A percentile compares a stretch with the other conserved stretches of the same genome.
Conservation (phyloP, 805 yeast genomes). For the Spathaspora hagerdaliae region DNA sequence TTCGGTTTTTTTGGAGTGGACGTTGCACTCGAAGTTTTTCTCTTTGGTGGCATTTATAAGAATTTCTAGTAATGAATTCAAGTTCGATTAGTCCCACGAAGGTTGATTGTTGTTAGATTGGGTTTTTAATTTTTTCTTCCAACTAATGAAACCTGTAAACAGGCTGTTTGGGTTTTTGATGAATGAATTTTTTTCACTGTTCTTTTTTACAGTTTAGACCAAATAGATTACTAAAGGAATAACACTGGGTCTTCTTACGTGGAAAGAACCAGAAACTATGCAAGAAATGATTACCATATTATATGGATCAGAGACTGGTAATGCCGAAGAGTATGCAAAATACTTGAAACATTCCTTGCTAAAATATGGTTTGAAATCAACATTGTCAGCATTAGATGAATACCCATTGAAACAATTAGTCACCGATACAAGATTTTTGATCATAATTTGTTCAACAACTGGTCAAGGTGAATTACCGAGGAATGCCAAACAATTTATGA, state of each 20-base stretch:
- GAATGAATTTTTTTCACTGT: neutral
- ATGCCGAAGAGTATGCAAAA: slow-evolving; percentile 79
- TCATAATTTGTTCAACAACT: slow-evolving; percentile 78
- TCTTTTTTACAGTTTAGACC: neutral
- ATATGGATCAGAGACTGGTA: slow-evolving; percentile 93
- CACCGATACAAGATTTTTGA: slow-evolving; percentile 41
- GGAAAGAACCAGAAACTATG: neutral
- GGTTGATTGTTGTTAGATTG: neutral
- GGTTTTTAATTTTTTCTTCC: no score
- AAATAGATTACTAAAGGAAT: neutral
- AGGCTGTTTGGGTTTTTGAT: no score
- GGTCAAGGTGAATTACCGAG: slow-evolving; percentile 94
- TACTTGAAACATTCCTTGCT: slow-evolving; percentile 54
- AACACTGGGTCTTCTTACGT: no score
- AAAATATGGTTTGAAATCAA: slow-evolving; percentile 48
- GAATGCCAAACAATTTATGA: slow-evolving; percentile 72
- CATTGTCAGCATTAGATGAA: slow-evolving; percentile 53
- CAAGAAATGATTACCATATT: slow-evolving; percentile 49
- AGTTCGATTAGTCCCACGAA: no score
- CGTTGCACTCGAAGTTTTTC: slow-evolving; percentile 10
- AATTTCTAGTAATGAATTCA: no score
- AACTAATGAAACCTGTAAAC: no score
- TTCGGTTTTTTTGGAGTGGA: slow-evolving; percentile 12
- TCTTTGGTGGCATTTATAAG: slow-evolving; percentile 20
- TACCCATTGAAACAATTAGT: slow-evolving; percentile 53